A percentile compares a stretch with the other conserved stretches of the same genome.
These are phyloP conservation scores for Fusarium brevicatenulatum DNA, from an alignment of 2,329 filamentous ascomycete species.

Conservation along the genomic window DNA sequence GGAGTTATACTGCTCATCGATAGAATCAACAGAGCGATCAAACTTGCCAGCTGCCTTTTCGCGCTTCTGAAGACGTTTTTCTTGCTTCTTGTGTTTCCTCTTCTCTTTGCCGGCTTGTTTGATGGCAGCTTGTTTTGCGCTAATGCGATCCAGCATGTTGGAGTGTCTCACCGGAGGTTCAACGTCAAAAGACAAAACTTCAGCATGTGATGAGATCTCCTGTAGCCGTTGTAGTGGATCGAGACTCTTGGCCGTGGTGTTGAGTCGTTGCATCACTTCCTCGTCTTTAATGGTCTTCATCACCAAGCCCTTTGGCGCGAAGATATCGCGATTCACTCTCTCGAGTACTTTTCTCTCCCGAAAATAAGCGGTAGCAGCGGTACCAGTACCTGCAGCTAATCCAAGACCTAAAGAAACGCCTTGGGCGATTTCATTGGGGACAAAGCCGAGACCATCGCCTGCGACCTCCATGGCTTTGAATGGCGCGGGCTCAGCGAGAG, in stretches of 20 bases:
- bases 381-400: constrained; percentile 3
- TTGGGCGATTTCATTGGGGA: constrained; percentile 3
- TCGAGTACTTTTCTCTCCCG: constrained; percentile 7
- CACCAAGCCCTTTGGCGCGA: constrained; percentile 2
- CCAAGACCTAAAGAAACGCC: constrained; percentile 6
- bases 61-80: background rate
- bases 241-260: background rate
- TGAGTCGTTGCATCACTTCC: constrained; percentile 7
- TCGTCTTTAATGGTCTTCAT: constrained; percentile 14
- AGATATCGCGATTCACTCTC: background rate
- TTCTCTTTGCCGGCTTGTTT: constrained; percentile 4
- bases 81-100: constrained; percentile 4
- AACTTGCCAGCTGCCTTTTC: constrained; percentile 1
- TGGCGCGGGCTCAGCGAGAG: constrained; percentile 2
- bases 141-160: constrained; percentile 16
- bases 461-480: constrained; percentile 8
- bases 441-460: constrained; percentile 6
- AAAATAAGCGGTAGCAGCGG: constrained; percentile 14
- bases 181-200: constrained; percentile 5
- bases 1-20: constrained; percentile 6
- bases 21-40: background rate
- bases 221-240: background rate
- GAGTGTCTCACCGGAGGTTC: background rate
- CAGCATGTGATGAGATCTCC: background rate
- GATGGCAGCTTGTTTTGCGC: constrained; percentile 12